phyloP scores from a whole-genome alignment of 768 basidiomycete species.

The Exidia glandulosa region DNA sequence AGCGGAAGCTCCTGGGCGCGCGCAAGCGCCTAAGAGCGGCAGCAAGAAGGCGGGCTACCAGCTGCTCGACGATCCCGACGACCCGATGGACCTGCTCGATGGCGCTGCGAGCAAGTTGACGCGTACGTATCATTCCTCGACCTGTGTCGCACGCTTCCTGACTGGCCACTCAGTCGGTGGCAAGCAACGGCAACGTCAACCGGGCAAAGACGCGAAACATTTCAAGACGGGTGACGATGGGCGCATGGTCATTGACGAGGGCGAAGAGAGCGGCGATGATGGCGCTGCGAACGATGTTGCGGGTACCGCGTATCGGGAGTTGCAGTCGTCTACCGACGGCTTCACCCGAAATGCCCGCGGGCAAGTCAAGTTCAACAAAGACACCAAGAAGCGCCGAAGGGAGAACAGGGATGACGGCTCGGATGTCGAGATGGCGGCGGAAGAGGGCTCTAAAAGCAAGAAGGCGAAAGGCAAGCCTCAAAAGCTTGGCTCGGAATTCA shows the following conservation, averaged over 20 bases:
- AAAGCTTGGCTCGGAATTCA: conserved; percentile 81
- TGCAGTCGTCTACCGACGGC: conserved; percentile 76
- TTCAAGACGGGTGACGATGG: conserved; percentile 88
- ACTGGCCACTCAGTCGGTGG: conserved; percentile 25
- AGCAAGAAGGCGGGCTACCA: conserved; percentile 41
- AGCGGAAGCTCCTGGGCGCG: conserved; percentile 35
- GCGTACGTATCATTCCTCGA: conserved; percentile 33
- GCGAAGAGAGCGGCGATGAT: conserved; percentile 23
- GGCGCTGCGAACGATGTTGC: conserved; percentile 36
- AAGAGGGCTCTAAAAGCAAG: conserved; percentile 24
- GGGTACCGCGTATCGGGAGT: conserved; percentile 77
- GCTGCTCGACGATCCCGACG: conserved; percentile 77
- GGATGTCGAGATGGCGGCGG: conserved; percentile 56
- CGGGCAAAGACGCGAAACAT: conserved; percentile 72
- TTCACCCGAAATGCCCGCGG: conserved; percentile 79
- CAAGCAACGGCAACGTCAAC: conserved; percentile 51
- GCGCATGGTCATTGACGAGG: conserved; percentile 57
- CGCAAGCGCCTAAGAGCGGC: conserved; percentile 26
- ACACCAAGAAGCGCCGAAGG: conserved; percentile 85
- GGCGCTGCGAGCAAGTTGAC: conserved; percentile 63
- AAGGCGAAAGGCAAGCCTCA: conserved; percentile 45
- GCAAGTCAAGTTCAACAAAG: conserved; percentile 89
- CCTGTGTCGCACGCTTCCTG: neutral
- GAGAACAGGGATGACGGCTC: conserved; percentile 45
- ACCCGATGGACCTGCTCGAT: conserved; percentile 89